Evolutionary conservation across 2,329 filamentous ascomycete genomes (phyloP).

Genomic region (Exophiala phaeomuriformis): DNA sequence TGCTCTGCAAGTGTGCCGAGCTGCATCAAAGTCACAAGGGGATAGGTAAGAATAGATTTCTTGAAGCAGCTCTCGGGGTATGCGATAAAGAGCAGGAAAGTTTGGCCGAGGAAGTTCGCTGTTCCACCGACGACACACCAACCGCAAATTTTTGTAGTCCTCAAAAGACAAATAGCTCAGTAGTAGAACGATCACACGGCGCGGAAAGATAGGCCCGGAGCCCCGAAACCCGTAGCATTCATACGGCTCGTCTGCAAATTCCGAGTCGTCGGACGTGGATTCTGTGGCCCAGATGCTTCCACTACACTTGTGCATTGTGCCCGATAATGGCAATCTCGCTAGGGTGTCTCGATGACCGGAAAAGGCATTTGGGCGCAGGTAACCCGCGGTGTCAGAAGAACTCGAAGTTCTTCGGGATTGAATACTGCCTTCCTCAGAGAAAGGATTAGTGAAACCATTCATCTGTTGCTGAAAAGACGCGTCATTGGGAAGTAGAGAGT

Average conservation of each 20-base stretch:
- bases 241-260: background rate
- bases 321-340: slow-evolving; percentile 14
- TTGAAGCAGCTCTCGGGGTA: slow-evolving; percentile 45
- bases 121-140: slow-evolving; percentile 23
- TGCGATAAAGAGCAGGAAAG: slow-evolving; percentile 16
- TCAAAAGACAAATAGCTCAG: slow-evolving; percentile 15
- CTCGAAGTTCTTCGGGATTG: slow-evolving; percentile 12
- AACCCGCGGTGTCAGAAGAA: slow-evolving; percentile 13
- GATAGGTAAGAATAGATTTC: slow-evolving; percentile 41
- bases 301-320: background rate
- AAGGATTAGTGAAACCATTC: slow-evolving; percentile 11
- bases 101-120: slow-evolving; percentile 12
- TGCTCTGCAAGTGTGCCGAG: slow-evolving; percentile 51
- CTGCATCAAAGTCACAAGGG: slow-evolving; percentile 52
- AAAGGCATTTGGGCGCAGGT: slow-evolving; percentile 19
- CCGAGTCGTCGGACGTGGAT: background rate
- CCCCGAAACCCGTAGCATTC: background rate
- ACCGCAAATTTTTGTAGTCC: slow-evolving; percentile 22
- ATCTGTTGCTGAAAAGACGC: background rate
- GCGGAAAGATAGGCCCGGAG: slow-evolving; percentile 8
- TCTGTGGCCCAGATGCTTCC: background rate
- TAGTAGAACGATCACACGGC: slow-evolving; percentile 11
- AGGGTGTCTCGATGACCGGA: slow-evolving; percentile 26
- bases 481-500: background rate
- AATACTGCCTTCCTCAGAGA: background rate